A percentile compares a stretch with the other conserved stretches of the same genome.
Conservation (phyloP, 2,329 filamentous ascomycete species). For the Grosmannia huntii region DNA sequence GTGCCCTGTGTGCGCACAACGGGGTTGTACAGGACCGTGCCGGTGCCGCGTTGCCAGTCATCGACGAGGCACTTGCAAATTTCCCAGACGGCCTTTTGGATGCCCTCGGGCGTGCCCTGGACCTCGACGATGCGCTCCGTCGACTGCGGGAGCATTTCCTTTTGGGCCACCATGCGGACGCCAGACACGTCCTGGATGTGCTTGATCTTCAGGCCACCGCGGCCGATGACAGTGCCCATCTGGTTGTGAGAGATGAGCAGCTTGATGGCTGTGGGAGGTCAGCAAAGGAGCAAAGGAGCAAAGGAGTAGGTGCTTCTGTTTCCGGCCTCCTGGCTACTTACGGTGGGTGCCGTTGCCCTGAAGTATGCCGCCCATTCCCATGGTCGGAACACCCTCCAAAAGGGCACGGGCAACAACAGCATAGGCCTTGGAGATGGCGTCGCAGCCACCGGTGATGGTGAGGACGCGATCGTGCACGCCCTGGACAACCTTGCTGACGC, state of each 20-base stretch:
- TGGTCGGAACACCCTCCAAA: slow-evolving; percentile 81
- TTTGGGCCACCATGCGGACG: slow-evolving; percentile 98
- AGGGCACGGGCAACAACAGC: slow-evolving; percentile 83
- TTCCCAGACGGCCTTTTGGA: slow-evolving; percentile 95
- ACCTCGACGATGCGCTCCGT: slow-evolving; percentile 97
- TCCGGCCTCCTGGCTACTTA: slow-evolving; percentile 37
- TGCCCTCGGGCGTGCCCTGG: slow-evolving; percentile 85
- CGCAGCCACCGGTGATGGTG: slow-evolving; percentile 83
- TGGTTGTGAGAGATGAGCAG: slow-evolving; percentile 98
- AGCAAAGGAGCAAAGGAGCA: neutral
- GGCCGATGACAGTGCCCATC: slow-evolving; percentile 98
- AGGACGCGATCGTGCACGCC: slow-evolving; percentile 95
- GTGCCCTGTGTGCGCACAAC: slow-evolving; percentile 72
- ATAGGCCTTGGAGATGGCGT: slow-evolving; percentile 84
- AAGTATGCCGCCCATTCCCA: slow-evolving; percentile 91
- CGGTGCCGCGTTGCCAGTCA: slow-evolving; percentile 93
- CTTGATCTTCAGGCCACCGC: slow-evolving; percentile 96
- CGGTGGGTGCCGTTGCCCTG: slow-evolving; percentile 85
- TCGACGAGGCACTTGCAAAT: slow-evolving; percentile 98
- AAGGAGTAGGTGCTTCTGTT: no score
- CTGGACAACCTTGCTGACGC: slow-evolving; percentile 96
- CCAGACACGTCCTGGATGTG: slow-evolving; percentile 95
- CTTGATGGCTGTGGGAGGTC: slow-evolving; percentile 60
- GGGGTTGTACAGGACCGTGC: slow-evolving; percentile 95
- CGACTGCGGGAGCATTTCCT: slow-evolving; percentile 98